Evolutionary conservation across 2,329 filamentous ascomycete genomes (phyloP), one percentile per base, ranked within the genome.

Genomic region (Aspergillus tanneri): DNA sequence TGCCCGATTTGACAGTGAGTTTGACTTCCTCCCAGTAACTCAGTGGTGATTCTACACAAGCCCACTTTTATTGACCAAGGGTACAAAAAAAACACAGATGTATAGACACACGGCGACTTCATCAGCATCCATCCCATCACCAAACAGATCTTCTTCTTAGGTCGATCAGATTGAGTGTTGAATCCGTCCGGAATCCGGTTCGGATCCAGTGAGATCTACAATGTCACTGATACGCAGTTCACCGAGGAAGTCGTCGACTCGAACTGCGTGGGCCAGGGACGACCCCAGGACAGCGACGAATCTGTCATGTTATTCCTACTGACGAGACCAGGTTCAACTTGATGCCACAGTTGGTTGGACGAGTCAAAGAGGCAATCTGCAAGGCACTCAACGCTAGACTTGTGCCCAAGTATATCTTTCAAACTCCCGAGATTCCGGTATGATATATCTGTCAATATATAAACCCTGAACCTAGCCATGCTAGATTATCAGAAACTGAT

Each of bases 171-270:
- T 61, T 88, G 88, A 8, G 88, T 93, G 5, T 70, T 93, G 37
- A 93, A 93, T 63, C 88, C 88, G 0, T 84, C 80, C 8, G 88
- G 88, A 0, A 83, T 93, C n/a, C 78, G 89, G 0, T 95, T 93
- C 60, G 89, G 89, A 0, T 87, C 83, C 5, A 83, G 86, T 0
- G 89, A 93, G 67, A 86, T 93, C 32, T 95, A 93, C 67, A 80
- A 79, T 8, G 85, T 91, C 1, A 67, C 92, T 3, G 68, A 70
- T 43, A 61, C 61, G 22, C 57, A 79, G 35, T 91, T 92, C 53
- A 72, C 80, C 0, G 75, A 79, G 12, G 72, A 77, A 41, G 71
- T 93, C 3, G 75, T 76, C 3, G 89, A 93, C 62, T 84, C 83
- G n/a, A 76, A 93, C 22, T 92, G 88, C 47, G 87, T 93, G 0